Evolutionary conservation across 176 grass and related monocot genomes (phyloP).

Genomic region (Hyparrhenia diplandra): DNA sequence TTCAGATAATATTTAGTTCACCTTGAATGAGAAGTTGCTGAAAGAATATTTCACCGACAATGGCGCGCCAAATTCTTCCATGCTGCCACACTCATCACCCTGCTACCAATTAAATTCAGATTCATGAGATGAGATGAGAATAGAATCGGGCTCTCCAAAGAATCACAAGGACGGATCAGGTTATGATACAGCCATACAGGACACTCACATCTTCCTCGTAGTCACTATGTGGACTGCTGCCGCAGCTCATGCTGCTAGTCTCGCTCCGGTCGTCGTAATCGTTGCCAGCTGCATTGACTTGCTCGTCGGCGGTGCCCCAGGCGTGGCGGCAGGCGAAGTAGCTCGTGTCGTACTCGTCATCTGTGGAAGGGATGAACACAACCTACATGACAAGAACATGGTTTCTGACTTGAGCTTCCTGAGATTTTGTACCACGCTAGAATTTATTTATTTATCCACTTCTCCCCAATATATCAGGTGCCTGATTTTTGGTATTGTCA

Average conservation of each 20-base stretch:
- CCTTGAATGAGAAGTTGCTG: constrained; percentile 99
- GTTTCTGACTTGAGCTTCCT: background rate
- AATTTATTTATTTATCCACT: background rate
- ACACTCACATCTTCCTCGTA: constrained; percentile 78
- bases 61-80: constrained; percentile 77
- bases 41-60: constrained; percentile 86
- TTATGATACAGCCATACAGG: background rate
- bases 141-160: background rate
- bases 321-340: constrained; percentile 83
- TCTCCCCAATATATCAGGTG: background rate
- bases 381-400: constrained; percentile 39
- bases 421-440: background rate
- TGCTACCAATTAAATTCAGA: constrained; percentile 12
- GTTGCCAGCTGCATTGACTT: constrained; percentile 26
- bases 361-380: constrained; percentile 76
- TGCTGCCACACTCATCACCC: constrained; percentile 89
- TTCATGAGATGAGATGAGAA: background rate
- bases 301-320: constrained; percentile 54
- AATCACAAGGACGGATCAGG: background rate
- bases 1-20: too few species aligned
- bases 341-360: constrained; percentile 94
- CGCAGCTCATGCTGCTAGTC: constrained; percentile 71
- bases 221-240: constrained; percentile 68
- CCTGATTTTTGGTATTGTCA: background rate
- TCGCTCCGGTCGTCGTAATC: constrained; percentile 70